Evolutionary conservation across 768 basidiomycete genomes (phyloP).

Genomic region (Auriscalpium vulgare): DNA sequence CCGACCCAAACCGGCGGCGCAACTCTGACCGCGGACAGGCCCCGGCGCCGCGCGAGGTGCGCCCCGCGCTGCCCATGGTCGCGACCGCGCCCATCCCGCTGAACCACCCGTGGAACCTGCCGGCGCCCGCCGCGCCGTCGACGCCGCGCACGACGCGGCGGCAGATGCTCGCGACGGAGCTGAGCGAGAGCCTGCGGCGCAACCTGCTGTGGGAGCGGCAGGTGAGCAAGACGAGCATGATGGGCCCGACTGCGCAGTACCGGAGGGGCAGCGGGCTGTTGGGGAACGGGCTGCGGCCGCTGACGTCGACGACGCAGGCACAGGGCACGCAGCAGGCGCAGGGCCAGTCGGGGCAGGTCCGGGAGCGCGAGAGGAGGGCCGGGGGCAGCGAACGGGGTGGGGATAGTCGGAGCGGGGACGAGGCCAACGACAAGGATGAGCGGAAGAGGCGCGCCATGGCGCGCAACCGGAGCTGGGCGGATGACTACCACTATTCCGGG

Average conservation of each 20-base stretch:
- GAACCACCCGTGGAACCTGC: slow-evolving; percentile 65
- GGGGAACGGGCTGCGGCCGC: slow-evolving; percentile 25
- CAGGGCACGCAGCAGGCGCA: slow-evolving; percentile 12
- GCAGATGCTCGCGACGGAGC: slow-evolving; percentile 76
- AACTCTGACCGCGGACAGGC: slow-evolving; percentile 24
- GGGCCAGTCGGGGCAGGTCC: too few relatives aligned
- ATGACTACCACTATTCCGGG: slow-evolving; percentile 58
- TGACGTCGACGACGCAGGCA: slow-evolving; percentile 23
- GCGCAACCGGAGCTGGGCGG: slow-evolving; percentile 60
- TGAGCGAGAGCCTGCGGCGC: slow-evolving; percentile 76
- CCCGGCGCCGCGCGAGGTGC: slow-evolving; percentile 3
- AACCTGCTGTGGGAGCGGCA: slow-evolving; percentile 79
- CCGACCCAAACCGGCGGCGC: slow-evolving; percentile 32
- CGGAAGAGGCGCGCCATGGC: slow-evolving; percentile 35
- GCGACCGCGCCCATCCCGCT: slow-evolving; percentile 51
- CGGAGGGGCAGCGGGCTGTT: slow-evolving; percentile 19
- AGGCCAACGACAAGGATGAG: neutral
- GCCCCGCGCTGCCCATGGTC: slow-evolving; percentile 23
- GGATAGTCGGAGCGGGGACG: neutral
- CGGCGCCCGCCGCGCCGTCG: slow-evolving; percentile 53
- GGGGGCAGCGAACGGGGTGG: slow-evolving; percentile 13
- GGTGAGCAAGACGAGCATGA: slow-evolving; percentile 45
- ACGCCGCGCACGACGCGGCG: slow-evolving; percentile 82
- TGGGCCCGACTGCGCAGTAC: slow-evolving; percentile 24
- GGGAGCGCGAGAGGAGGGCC: slow-evolving; percentile 23